Evolutionary conservation across 108 stramenopile species (phyloP), one percentile per base, ranked within the genome.

Genomic region (Skeletonema costatum): DNA sequence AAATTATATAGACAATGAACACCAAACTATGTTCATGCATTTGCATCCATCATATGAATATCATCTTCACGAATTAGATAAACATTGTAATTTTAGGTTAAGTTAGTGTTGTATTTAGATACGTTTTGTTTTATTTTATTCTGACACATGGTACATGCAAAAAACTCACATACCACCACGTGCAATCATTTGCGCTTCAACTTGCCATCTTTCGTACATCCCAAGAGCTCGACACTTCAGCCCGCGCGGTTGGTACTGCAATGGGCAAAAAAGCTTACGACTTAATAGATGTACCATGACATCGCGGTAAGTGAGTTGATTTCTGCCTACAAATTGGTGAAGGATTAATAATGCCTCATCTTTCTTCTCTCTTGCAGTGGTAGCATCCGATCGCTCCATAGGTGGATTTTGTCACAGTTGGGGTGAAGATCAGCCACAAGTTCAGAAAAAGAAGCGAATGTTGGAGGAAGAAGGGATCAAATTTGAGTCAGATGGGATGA

Each of bases 321-420:
- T 60, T 1, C 10, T 6, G 6, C 30, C 9, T 2, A 11, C n/a
- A 59, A 6, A 30, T 60, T 13, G 16, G 35, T 35, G 1, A 35
- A 5, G 6, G 5, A 33, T 35, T 2, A 17, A 25, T 8, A 32
- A 63, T 33, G 33, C 16, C 33, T 63, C 53, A 56, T 33, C 29
- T 11, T 9, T 61, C 14, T 32, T 29, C 14, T 13, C 30, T 63
- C 62, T 63, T 63, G 11, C 33, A 60, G 82, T 83, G 44, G 82
- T 83, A 53, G 82, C 82, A 19, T 83, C 82, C 7, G 82, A 83
- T 68, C 73, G 77, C 25, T 38, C 77, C 12, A 51, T 83, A 29
- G 82, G 82, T 29, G 82, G 82, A 14, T 83, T 75, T 29, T 53
- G 78, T 53, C 74, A 66, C 12, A 65, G 62, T 42, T 68, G 78